These are phyloP conservation scores for Kodamaea fungicola DNA, from an alignment of 1,139 yeast species.

Conservation along the genomic window DNA sequence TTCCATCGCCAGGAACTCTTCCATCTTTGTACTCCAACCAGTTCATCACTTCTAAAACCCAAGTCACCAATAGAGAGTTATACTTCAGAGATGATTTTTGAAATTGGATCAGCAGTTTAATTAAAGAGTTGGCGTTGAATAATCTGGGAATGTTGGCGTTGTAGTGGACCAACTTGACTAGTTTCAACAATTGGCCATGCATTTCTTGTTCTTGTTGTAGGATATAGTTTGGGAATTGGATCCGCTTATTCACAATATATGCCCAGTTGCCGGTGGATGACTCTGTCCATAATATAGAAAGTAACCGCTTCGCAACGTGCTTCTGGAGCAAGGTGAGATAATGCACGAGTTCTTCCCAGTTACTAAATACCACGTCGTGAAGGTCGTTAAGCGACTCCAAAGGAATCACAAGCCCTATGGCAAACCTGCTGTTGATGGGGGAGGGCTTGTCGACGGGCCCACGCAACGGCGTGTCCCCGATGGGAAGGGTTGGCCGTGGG, in stretches of 20 bases:
- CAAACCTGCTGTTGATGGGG: conserved; percentile 34
- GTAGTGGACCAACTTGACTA: conserved; percentile 38
- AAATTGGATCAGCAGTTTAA: conserved; percentile 15
- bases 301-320: conserved; percentile 33
- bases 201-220: conserved; percentile 46
- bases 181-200: conserved; percentile 27
- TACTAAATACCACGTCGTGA: conserved; percentile 41
- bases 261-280: conserved; percentile 12
- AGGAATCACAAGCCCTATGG: conserved; percentile 50
- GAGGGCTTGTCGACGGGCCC: background rate
- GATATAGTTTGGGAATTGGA: conserved; percentile 34
- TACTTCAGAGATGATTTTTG: conserved; percentile 4
- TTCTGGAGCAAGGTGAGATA: conserved; percentile 39
- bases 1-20: conserved; percentile 14
- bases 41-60: conserved; percentile 56
- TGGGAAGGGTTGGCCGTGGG: conserved; percentile 33
- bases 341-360: conserved; percentile 49
- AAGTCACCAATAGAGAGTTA: conserved; percentile 31
- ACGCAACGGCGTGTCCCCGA: conserved; percentile 10
- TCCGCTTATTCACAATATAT: conserved; percentile 33
- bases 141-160: conserved; percentile 46
- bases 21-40: conserved; percentile 66
- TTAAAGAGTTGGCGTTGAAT: conserved; percentile 35
- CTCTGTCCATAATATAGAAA: conserved; percentile 15
- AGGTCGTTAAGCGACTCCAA: conserved; percentile 30